Percentiles rank a stretch among this genome's conserved stretches.
Evolutionary conservation across 2,329 filamentous ascomycete species (phyloP).

Genomic region (Dactylellina sp.): DNA sequence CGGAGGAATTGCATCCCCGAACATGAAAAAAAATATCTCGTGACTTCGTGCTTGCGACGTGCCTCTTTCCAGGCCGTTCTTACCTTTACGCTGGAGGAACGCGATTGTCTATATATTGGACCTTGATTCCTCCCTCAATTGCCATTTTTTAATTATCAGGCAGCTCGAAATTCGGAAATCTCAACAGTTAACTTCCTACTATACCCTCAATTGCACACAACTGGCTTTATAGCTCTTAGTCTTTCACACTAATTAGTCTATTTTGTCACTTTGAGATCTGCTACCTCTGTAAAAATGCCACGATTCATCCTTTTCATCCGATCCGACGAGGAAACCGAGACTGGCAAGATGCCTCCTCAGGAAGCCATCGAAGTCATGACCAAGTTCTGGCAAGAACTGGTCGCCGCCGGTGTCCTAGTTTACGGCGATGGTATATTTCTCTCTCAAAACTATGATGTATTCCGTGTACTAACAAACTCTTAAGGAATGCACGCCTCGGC

Average conservation of each 20-base stretch:
- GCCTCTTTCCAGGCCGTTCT: background rate
- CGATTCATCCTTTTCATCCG: slow-evolving; percentile 49
- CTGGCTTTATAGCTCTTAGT: too few species aligned
- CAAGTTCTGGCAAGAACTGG: slow-evolving; percentile 32
- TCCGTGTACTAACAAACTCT: background rate
- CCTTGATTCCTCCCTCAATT: background rate
- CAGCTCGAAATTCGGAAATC: background rate
- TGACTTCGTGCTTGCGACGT: too few species aligned
- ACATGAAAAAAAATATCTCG: too few species aligned
- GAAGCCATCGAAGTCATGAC: slow-evolving; percentile 52
- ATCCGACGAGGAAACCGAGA: slow-evolving; percentile 41
- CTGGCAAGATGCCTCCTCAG: slow-evolving; percentile 44
- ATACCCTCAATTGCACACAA: too few species aligned
- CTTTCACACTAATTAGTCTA: background rate
- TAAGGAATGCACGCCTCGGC: slow-evolving; percentile 45
- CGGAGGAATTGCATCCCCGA: too few species aligned
- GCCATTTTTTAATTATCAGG: background rate
- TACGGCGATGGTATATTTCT: slow-evolving; percentile 39
- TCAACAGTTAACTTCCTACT: too few species aligned
- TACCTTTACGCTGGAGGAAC: background rate
- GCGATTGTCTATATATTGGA: slow-evolving; percentile 16
- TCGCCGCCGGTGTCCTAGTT: slow-evolving; percentile 35
- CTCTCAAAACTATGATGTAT: too few species aligned
- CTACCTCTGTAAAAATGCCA: slow-evolving; percentile 39
- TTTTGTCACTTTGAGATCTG: too few species aligned